Evolutionary conservation across 306 rosid genomes (phyloP).

Genomic region (Gastrolobium bilobum): DNA sequence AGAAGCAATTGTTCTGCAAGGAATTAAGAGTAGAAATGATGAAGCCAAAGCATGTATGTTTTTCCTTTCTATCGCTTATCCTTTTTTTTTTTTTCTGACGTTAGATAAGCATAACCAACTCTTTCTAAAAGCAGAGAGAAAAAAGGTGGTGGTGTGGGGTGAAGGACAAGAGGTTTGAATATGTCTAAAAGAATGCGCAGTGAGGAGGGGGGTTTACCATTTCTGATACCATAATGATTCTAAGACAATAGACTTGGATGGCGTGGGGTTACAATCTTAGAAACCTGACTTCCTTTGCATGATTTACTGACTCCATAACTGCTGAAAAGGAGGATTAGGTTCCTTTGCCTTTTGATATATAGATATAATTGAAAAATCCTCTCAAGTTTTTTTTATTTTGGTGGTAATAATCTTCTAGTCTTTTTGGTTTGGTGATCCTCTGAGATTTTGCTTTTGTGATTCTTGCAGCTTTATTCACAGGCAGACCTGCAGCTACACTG

Average conservation of each 20-base stretch:
- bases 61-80: slow-evolving; percentile 25
- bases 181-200: slow-evolving; percentile 57
- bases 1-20: slow-evolving; percentile 89
- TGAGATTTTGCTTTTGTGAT: slow-evolving; percentile 70
- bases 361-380: slow-evolving; percentile 35
- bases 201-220: slow-evolving; percentile 55
- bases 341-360: slow-evolving; percentile 39
- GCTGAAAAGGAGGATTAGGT: slow-evolving; percentile 76
- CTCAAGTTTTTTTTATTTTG: slow-evolving; percentile 47
- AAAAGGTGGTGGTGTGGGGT: slow-evolving; percentile 36
- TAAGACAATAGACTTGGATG: slow-evolving; percentile 62
- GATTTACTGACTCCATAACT: slow-evolving; percentile 85
- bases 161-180: slow-evolving; percentile 54
- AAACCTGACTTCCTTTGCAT: slow-evolving; percentile 66
- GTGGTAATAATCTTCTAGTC: slow-evolving; percentile 42
- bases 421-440: slow-evolving; percentile 62
- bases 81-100: slow-evolving; percentile 58
- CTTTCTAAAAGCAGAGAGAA: slow-evolving; percentile 52
- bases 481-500: slow-evolving; percentile 94
- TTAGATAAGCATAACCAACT: slow-evolving; percentile 60
- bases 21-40: slow-evolving; percentile 75
- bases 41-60: slow-evolving; percentile 77
- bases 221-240: slow-evolving; percentile 75
- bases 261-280: slow-evolving; percentile 73
- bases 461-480: slow-evolving; percentile 88